Percentiles rank a stretch among this genome's conserved stretches.
phyloP scores from a whole-genome alignment of 2,329 filamentous ascomycete species.

The Colletotrichum scovillei region DNA sequence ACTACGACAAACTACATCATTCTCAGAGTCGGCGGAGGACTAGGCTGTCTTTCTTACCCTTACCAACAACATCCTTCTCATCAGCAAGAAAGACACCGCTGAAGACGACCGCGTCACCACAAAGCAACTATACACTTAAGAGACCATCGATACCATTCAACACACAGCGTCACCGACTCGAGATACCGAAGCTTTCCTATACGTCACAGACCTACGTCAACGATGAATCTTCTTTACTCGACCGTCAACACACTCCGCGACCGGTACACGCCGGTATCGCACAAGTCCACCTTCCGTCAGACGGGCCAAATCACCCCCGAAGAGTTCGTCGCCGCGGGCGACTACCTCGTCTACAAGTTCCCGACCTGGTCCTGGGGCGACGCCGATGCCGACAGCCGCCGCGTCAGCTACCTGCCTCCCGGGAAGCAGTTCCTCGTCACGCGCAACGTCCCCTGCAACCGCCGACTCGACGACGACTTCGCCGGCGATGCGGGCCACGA shows the following conservation, averaged over 20 bases:
- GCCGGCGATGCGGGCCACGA: constrained; percentile 88
- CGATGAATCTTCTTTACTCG: constrained; percentile 92
- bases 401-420: constrained; percentile 82
- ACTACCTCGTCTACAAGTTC: constrained; percentile 99
- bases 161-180: constrained; percentile 4
- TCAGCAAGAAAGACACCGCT: not conserved
- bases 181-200: not conserved
- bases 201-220: constrained; percentile 35
- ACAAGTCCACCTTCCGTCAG: constrained; percentile 92
- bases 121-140: not conserved
- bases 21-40: constrained; percentile 5
- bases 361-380: constrained; percentile 98
- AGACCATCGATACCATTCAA: not conserved
- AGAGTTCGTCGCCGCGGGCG: constrained; percentile 94
- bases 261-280: constrained; percentile 86
- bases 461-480: constrained; percentile 92
- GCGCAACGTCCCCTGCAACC: constrained; percentile 92
- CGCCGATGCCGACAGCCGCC: constrained; percentile 82
- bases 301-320: constrained; percentile 97
- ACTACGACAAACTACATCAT: constrained; percentile 29
- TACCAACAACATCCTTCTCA: not conserved
- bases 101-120: not conserved
- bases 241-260: constrained; percentile 93
- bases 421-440: constrained; percentile 97
- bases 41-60: not conserved